Percentiles rank a stretch among this genome's conserved stretches.
Conservation (phyloP, 495 filamentous ascomycete species). For the Lasiosphaeria miniovina region DNA sequence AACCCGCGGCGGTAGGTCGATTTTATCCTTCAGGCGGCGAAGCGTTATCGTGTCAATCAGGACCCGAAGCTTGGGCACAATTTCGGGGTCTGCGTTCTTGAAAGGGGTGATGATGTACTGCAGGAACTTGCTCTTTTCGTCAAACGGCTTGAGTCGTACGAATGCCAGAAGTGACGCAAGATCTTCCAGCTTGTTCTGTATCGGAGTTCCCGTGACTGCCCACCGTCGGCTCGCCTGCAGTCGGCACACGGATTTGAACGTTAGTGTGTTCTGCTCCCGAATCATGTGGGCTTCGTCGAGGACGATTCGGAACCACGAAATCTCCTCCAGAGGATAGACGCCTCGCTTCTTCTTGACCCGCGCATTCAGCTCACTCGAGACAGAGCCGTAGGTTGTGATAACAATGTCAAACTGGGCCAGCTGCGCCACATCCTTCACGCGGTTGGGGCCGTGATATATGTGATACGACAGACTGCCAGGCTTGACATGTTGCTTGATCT, state of each 20-base stretch:
- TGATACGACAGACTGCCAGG: slow-evolving; percentile 60
- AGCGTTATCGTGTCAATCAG: slow-evolving; percentile 90
- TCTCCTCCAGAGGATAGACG: slow-evolving; percentile 64
- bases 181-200: slow-evolving; percentile 91
- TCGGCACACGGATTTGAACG: slow-evolving; percentile 80
- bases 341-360: slow-evolving; percentile 57
- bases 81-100: slow-evolving; percentile 74
- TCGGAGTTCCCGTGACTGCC: slow-evolving; percentile 92
- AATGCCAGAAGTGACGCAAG: slow-evolving; percentile 88
- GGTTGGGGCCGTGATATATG: slow-evolving; percentile 78
- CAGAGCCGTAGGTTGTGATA: slow-evolving; percentile 85
- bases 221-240: slow-evolving; percentile 80
- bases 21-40: slow-evolving; percentile 87
- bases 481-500: slow-evolving; percentile 77
- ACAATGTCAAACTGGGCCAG: slow-evolving; percentile 76
- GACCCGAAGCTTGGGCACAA: slow-evolving; percentile 80
- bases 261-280: slow-evolving; percentile 73
- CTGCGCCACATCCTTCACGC: slow-evolving; percentile 62
- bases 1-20: slow-evolving; percentile 70
- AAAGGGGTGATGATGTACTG: slow-evolving; percentile 80
- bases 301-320: slow-evolving; percentile 93
- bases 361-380: slow-evolving; percentile 71
- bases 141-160: slow-evolving; percentile 79
- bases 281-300: slow-evolving; percentile 96
- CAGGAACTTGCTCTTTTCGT: slow-evolving; percentile 68